Evolutionary conservation across 768 basidiomycete species (phyloP).

Genomic region (Mycena alexandri): DNA sequence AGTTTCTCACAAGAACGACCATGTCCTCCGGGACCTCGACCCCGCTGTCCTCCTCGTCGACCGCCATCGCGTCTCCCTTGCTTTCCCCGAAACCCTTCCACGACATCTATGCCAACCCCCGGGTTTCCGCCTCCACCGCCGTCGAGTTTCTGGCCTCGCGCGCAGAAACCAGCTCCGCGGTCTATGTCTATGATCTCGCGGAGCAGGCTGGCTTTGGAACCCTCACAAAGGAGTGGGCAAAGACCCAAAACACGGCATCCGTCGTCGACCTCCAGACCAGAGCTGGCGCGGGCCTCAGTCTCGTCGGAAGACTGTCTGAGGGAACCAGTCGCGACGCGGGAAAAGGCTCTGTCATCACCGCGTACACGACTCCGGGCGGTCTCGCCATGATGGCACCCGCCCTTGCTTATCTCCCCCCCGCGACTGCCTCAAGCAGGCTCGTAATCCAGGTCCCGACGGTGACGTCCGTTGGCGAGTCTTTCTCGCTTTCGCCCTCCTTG

Average conservation of each 20-base stretch:
- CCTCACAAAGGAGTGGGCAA: slow-evolving; percentile 75
- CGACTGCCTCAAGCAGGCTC: slow-evolving; percentile 74
- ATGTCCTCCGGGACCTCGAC: slow-evolving; percentile 53
- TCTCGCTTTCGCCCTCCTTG: slow-evolving; percentile 84
- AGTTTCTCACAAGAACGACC: slow-evolving; percentile 27
- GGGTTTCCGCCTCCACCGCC: slow-evolving; percentile 68
- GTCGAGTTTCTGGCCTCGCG: slow-evolving; percentile 79
- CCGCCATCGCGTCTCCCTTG: slow-evolving; percentile 56
- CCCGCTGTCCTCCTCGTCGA: slow-evolving; percentile 54
- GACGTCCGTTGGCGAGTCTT: slow-evolving; percentile 71
- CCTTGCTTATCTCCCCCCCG: slow-evolving; percentile 76
- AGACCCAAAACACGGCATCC: slow-evolving; percentile 58
- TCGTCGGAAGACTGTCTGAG: slow-evolving; percentile 85
- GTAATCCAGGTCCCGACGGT: slow-evolving; percentile 88
- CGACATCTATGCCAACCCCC: slow-evolving; percentile 57
- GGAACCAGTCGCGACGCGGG: slow-evolving; percentile 79
- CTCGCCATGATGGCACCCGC: slow-evolving; percentile 87
- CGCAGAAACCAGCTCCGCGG: slow-evolving; percentile 66
- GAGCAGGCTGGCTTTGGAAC: slow-evolving; percentile 87
- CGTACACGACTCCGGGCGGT: slow-evolving; percentile 87
- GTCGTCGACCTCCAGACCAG: slow-evolving; percentile 84
- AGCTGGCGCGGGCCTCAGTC: slow-evolving; percentile 83
- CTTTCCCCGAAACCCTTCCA: slow-evolving; percentile 45
- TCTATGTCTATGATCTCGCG: slow-evolving; percentile 88
- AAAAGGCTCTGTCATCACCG: slow-evolving; percentile 73